These are phyloP conservation scores for Pyrenophora teres DNA, from an alignment of 2,329 filamentous ascomycete species.

Conservation along the genomic window DNA sequence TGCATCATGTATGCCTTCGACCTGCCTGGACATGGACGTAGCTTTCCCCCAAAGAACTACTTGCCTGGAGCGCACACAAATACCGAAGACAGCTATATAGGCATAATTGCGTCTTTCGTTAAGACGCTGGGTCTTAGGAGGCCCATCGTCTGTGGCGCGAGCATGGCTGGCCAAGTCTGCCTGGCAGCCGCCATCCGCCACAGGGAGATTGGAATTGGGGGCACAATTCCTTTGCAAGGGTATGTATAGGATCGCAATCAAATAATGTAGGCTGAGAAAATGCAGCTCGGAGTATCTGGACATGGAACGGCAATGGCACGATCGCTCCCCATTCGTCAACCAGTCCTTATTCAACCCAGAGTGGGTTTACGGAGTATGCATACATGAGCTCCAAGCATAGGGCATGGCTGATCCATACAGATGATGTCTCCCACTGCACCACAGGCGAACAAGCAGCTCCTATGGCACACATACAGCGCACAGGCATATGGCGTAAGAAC, in stretches of 20 bases:
- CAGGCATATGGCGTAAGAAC: constrained; percentile 53
- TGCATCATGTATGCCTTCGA: constrained; percentile 58
- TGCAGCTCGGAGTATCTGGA: constrained; percentile 47
- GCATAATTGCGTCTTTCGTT: constrained; percentile 53
- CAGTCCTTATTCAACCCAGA: constrained; percentile 56
- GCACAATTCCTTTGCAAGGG: constrained; percentile 55
- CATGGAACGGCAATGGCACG: constrained; percentile 53
- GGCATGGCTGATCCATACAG: constrained; percentile 18
- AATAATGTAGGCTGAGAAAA: constrained; percentile 19
- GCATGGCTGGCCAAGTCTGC: constrained; percentile 58
- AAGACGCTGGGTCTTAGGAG: constrained; percentile 52
- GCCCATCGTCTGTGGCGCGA: constrained; percentile 56
- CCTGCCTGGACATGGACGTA: constrained; percentile 56
- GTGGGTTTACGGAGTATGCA: constrained; percentile 53
- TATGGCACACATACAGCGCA: constrained; percentile 57
- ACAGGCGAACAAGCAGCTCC: constrained; percentile 52
- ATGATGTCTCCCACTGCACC: constrained; percentile 56
- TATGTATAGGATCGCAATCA: constrained; percentile 23
- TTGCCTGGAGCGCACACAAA: constrained; percentile 54
- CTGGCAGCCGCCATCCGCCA: constrained; percentile 54
- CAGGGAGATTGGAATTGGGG: constrained; percentile 54
- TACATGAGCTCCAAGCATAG: not conserved
- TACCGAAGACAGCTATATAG: constrained; percentile 54
- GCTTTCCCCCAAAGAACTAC: constrained; percentile 52
- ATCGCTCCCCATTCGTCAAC: constrained; percentile 55